Base-by-base conservation (phyloP, 805 yeast genomes). In the Metschnikowia colocasiae region DNA sequence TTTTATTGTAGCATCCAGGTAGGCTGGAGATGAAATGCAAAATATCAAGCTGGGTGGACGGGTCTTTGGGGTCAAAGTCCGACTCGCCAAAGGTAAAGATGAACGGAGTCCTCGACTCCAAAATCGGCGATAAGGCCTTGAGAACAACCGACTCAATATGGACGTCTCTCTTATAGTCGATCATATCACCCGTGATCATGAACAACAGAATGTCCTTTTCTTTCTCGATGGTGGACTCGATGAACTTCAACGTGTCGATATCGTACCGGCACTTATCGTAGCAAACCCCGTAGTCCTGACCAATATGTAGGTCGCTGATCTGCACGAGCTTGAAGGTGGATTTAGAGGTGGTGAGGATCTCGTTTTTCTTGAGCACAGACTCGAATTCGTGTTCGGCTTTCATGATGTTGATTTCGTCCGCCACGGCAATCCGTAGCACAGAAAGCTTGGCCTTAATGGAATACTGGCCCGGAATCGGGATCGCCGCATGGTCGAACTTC, bases 131-230 rank as follows among this genome's bases (percentile, higher is more conserved):
- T 26, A 63, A 59, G 3, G 62, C 62, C 53, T 65, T 70, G 42
- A 65, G 54, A 10, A 65, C 43, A 16, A 58, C 65, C 16, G 66
- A 62, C 46, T 61, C 66, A 47, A 57, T 62, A 44, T 67, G 69
- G 6, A 49, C 37, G 6, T 57, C 52, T 7, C 67, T 55, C 34
- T 47, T 36, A 32, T 59, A 47, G 46, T 72, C 74, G 39, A 71
- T 56, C 47, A 69, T 53, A 51, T 72, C 76, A 2, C 76, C 76
- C 9, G 71, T 67, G 45, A 72, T 60, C n/a, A 72, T 61, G 9
- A 72, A 59, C n/a, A 56, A 47, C 43, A 65, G 55, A 45, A 69
- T 64, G 10, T 72, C 68, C 3, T 46, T 51, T 49, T 71, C 76
- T 6, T 46, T 44, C 1, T 46, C 46, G 16, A 69, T 50, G 2